Percentiles rank a stretch among this genome's conserved stretches.
Conservation (phyloP, 345 rosid genomes). For the Iberis pinnata region DNA sequence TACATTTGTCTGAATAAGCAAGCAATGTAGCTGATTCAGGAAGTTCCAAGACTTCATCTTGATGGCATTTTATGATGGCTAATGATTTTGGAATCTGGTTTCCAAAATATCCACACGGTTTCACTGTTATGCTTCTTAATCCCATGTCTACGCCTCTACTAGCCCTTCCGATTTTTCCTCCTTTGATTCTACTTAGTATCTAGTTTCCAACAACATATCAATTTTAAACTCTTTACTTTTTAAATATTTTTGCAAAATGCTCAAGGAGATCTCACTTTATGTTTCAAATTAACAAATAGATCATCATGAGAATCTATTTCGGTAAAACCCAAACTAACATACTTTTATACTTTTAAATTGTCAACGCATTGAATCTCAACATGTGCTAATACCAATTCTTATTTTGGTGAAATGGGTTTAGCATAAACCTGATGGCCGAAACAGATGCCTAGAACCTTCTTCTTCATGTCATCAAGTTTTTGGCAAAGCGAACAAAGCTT, state of each 20-base stretch:
- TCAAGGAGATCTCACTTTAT: too few species aligned
- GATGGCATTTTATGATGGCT: constrained; percentile 77
- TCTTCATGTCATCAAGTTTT: constrained; percentile 65
- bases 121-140: constrained; percentile 47
- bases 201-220: constrained; percentile 19
- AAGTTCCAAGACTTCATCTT: constrained; percentile 74
- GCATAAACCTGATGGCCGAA: constrained; percentile 82
- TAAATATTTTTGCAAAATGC: too few species aligned
- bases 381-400: too few species aligned
- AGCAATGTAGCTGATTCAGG: constrained; percentile 66
- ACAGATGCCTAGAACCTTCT: constrained; percentile 81
- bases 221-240: too few species aligned
- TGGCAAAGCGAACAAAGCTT: constrained; percentile 56
- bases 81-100: constrained; percentile 40
- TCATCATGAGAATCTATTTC: too few species aligned
- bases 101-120: constrained; percentile 32
- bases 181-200: constrained; percentile 76
- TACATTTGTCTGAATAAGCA: constrained; percentile 69
- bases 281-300: too few species aligned
- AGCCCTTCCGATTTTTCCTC: constrained; percentile 71
- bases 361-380: too few species aligned
- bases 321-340: too few species aligned
- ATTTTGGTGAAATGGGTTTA: too few species aligned
- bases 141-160: constrained; percentile 72
- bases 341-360: too few species aligned